Conservation (phyloP, 1,139 yeast species). For the Geotrichum macrosporum region DNA sequence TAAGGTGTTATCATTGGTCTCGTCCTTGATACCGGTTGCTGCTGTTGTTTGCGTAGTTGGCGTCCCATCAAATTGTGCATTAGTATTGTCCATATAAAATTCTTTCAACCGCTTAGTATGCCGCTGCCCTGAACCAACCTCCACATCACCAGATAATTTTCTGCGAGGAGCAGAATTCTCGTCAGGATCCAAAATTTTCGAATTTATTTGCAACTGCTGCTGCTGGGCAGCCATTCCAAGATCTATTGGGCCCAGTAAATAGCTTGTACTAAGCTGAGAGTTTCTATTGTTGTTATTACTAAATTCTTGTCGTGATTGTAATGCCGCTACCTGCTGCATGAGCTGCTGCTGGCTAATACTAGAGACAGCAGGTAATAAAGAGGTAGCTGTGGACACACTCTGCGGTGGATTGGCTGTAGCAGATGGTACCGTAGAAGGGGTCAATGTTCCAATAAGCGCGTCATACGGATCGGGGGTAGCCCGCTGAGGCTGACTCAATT, state of each 20-base stretch:
- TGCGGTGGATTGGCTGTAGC: background rate
- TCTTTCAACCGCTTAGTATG: background rate
- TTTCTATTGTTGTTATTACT: background rate
- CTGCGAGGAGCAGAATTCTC: no score
- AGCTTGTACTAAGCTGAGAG: slow-evolving; percentile 3
- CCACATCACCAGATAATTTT: no score
- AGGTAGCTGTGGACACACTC: background rate
- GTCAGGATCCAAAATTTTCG: no score
- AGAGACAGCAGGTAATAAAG: slow-evolving; percentile 4
- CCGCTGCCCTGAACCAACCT: background rate
- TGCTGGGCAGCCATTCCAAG: slow-evolving; percentile 7
- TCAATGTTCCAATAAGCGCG: slow-evolving; percentile 12
- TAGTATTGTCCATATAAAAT: background rate
- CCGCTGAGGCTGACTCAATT: slow-evolving; percentile 8
- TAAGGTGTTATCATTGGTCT: background rate
- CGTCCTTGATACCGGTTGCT: background rate
- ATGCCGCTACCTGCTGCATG: background rate
- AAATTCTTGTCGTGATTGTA: slow-evolving; percentile 4
- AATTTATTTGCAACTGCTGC: slow-evolving; percentile 21
- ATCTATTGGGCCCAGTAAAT: background rate
- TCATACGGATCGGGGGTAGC: slow-evolving; percentile 17
- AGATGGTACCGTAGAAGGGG: slow-evolving; percentile 10
- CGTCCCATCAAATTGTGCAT: no score
- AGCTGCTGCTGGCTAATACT: slow-evolving; percentile 1
- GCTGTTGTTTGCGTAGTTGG: background rate